phyloP scores from a whole-genome alignment of 1,284 basidiomycete genomes.

The Papiliotrema fonsecae region DNA sequence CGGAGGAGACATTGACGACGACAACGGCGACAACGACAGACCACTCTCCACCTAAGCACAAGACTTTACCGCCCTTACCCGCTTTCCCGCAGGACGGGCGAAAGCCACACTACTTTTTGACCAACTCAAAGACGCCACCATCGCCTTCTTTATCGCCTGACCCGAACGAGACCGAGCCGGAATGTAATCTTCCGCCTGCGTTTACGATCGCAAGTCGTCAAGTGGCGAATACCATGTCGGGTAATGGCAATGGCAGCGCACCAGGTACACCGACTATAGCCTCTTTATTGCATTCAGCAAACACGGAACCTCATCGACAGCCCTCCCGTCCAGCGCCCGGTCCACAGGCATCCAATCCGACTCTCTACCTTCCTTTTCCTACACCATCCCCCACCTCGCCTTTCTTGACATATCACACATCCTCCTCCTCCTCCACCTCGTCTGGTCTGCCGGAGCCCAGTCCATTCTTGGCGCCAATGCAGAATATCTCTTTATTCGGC shows the following conservation, averaged over 20 bases:
- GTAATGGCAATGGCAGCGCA: too few relatives aligned
- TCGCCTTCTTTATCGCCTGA: conserved; percentile 23
- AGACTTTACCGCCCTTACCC: background rate
- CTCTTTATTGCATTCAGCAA: conserved; percentile 3
- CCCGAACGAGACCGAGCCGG: conserved; percentile 40
- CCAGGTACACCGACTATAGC: background rate
- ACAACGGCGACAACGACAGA: too few relatives aligned
- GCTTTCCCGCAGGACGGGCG: too few relatives aligned
- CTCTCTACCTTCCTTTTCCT: conserved; percentile 44
- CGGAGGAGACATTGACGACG: too few relatives aligned
- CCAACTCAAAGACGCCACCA: conserved; percentile 17
- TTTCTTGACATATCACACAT: conserved; percentile 30
- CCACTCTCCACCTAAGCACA: background rate
- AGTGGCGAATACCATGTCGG: too few relatives aligned
- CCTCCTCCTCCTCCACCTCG: conserved; percentile 10
- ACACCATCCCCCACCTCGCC: conserved; percentile 44
- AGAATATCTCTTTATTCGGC: conserved; percentile 36
- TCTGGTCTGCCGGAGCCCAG: conserved; percentile 31
- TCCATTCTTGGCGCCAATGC: conserved; percentile 41
- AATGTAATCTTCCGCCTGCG: conserved; percentile 35
- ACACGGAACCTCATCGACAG: background rate
- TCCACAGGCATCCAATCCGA: conserved; percentile 28
- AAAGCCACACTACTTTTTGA: too few relatives aligned
- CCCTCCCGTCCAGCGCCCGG: conserved; percentile 4
- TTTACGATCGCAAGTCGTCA: background rate